Percentiles rank a stretch among this genome's conserved stretches.
These are phyloP conservation scores for Ceratobasidium sp. DNA, from an alignment of 1,284 basidiomycete species.

Conservation along the genomic window DNA sequence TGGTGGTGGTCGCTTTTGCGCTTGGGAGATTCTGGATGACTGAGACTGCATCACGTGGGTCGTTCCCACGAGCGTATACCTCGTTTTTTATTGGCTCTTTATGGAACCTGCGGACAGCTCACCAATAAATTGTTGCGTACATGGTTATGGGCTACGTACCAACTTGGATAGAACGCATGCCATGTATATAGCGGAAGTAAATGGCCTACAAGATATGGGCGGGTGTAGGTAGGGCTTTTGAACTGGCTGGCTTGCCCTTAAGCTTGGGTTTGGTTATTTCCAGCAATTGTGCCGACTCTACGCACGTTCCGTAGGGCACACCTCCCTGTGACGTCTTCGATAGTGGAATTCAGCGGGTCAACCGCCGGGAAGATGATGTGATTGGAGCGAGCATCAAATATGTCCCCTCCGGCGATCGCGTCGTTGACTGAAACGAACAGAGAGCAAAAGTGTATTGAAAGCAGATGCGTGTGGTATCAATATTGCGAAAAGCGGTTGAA, in stretches of 20 bases:
- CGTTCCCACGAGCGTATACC: background rate
- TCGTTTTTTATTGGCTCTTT: slow-evolving; percentile 25
- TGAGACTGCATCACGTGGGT: slow-evolving; percentile 22
- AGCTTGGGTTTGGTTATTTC: too few species aligned
- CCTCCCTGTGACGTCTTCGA: background rate
- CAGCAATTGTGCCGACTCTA: too few species aligned
- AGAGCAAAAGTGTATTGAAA: slow-evolving; percentile 18
- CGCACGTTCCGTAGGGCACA: background rate
- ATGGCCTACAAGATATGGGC: too few species aligned
- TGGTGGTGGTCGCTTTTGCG: slow-evolving; percentile 14
- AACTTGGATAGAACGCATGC: too few species aligned
- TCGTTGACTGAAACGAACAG: background rate
- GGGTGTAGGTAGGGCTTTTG: too few species aligned
- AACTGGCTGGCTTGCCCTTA: too few species aligned
- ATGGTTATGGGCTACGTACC: too few species aligned
- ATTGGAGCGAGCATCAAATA: background rate
- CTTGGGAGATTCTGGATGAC: slow-evolving; percentile 31
- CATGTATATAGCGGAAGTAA: too few species aligned
- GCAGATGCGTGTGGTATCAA: slow-evolving; percentile 20
- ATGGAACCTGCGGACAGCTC: too few species aligned
- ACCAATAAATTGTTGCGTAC: too few species aligned
- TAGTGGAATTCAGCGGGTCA: background rate
- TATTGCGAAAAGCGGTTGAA: slow-evolving; percentile 31
- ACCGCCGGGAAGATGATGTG: background rate
- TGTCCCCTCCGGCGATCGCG: background rate